Base-by-base conservation (phyloP, 345 rosid genomes). In the Litchi chinensis region DNA sequence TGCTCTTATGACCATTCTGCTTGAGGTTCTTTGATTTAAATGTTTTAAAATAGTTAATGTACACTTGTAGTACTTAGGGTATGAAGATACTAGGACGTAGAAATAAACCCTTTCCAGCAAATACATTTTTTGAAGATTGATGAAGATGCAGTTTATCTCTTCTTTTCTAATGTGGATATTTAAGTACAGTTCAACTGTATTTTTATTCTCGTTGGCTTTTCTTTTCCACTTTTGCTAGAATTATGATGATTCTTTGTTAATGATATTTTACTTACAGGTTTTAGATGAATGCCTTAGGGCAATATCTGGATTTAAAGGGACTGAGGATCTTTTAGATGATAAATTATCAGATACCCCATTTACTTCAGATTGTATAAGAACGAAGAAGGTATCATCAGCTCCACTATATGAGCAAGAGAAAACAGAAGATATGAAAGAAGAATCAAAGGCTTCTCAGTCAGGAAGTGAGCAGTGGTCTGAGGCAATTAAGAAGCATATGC, bases 221-320 rank as follows among this genome's bases (percentile, higher is more conserved):
- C 13, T 13, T 26, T 77, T 19, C 63, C 52, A 65, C 11, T 24
- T 57, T 79, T 72, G 65, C 26, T 72, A 12, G 68, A 24, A 5
- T n/a, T n/a, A 43, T 24, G 59, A 52, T 68, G 16, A 22, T 44
- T 32, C 59, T 22, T 40, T 52, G 8, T 65, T 68, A 40, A 13
- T 69, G 22, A 39, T 12, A 52, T 69, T 72, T 74, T 22, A 65
- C 80, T 71, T 80, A 80, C 88, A 95, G 98, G 98, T 92, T 72
- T 86, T 93, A 86, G 99, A 95, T 87, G 96, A 89, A 78, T 89
- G 90, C 81, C 96, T 95, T 80, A 93, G 98, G 74, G 98, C 95
- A 66, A 80, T 90, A 83, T 92, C 92, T 91, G 99, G 98, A 85
- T 93, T 88, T 82, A 92, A 86, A 84, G 99, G 98, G 88, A 95